A percentile compares a stretch with the other conserved stretches of the same genome.
phyloP scores from a whole-genome alignment of 164 flowering plant genomes.

The Kingdonia uniflora region DNA sequence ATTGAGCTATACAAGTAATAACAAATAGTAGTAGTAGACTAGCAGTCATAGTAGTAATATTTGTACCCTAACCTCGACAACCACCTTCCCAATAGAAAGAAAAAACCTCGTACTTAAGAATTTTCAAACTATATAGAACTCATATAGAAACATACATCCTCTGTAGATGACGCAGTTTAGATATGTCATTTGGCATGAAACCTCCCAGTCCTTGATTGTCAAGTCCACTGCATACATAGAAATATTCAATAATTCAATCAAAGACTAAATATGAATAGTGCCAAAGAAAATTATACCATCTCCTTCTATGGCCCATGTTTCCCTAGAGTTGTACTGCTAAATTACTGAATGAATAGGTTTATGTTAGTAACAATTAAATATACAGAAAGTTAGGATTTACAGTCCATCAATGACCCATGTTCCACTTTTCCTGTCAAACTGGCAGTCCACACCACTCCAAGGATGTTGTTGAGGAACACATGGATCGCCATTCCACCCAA shows the following conservation, averaged over 20 bases:
- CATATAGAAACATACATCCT: constrained; percentile 50
- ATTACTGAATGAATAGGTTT: background rate
- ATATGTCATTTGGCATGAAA: constrained; percentile 65
- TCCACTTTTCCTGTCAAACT: constrained; percentile 33
- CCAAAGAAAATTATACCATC: too few relatives aligned
- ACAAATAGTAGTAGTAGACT: too few relatives aligned
- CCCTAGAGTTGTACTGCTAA: too few relatives aligned
- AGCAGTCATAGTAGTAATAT: too few relatives aligned
- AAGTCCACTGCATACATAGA: constrained; percentile 50
- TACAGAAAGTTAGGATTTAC: constrained; percentile 35
- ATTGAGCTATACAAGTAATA: too few relatives aligned
- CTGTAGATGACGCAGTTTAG: constrained; percentile 60
- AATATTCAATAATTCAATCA: background rate
- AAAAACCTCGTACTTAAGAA: constrained; percentile 4
- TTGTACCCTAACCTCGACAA: too few relatives aligned
- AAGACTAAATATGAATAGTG: too few relatives aligned
- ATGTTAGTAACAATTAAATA: too few relatives aligned
- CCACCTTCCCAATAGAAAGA: too few relatives aligned
- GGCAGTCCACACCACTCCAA: constrained; percentile 97
- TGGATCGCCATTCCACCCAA: constrained; percentile 99
- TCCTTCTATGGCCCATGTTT: too few relatives aligned
- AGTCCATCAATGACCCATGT: constrained; percentile 95
- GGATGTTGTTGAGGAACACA: constrained; percentile 98
- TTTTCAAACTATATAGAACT: background rate
- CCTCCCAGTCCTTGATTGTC: constrained; percentile 94